These are phyloP conservation scores for Colletotrichum cereale DNA, from an alignment of 2,329 filamentous ascomycete genomes.

Conservation along the genomic window DNA sequence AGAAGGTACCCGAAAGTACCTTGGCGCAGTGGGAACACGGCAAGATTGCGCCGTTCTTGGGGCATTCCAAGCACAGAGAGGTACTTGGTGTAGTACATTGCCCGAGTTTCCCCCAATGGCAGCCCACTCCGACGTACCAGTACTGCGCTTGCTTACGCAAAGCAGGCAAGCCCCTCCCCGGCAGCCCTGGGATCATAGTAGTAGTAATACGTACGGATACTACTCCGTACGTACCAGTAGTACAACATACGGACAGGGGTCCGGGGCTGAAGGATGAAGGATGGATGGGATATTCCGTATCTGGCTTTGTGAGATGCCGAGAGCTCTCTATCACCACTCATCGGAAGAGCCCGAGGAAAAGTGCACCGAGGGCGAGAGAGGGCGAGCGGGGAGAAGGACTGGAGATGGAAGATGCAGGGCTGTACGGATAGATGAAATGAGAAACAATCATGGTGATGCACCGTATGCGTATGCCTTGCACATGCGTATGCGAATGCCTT, in stretches of 20 bases:
- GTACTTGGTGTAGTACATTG: constrained; percentile 1
- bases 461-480: background rate
- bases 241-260: background rate
- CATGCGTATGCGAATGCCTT: constrained; percentile 3
- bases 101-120: background rate
- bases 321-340: background rate
- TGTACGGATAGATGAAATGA: background rate
- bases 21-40: constrained; percentile 5
- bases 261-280: background rate
- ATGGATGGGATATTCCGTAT: too few relatives aligned
- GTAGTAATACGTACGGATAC: background rate
- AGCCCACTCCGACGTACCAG: constrained; percentile 13
- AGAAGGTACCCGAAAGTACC: constrained; percentile 13
- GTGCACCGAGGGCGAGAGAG: background rate
- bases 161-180: background rate
- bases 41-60: constrained; percentile 3
- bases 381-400: background rate
- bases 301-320: background rate
- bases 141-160: too few relatives aligned
- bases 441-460: background rate
- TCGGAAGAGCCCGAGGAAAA: background rate
- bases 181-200: constrained; percentile 14
- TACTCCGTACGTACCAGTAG: too few relatives aligned
- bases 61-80: background rate
- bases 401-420: background rate